Base-by-base conservation (phyloP, 306 rosid genomes). In the Ammopiptanthus mongolicus region DNA sequence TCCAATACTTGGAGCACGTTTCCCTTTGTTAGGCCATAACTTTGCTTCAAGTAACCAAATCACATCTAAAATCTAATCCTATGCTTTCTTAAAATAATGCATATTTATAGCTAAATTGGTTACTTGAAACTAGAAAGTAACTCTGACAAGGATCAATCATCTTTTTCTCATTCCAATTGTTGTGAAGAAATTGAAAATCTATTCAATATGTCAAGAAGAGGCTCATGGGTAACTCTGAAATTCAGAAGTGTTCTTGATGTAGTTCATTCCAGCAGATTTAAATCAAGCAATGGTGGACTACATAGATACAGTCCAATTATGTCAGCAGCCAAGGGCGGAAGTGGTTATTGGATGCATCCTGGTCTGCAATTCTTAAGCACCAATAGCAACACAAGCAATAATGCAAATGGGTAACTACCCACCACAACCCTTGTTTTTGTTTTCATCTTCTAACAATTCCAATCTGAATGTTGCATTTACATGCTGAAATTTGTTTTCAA, bases 1-100 rank as follows among this genome's bases (percentile, higher is more conserved):
- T 60, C 6, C 56, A 44, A 44, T 36, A 28, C 34, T 31, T 73
- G 33, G 41, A 80, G 68, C 77, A 61, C 78, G 78, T 51, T 77
- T 67, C 69, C 78, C 46, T 11, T 22, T 71, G 23, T 59, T 50
- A 52, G 13, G 8, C 72, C 65, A 3, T 46, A 21, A 5, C 69
- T 64, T 83, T 66, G 47, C 86, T 83, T 74, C 69, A 41, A 74
- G 90, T 60, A 73, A 74, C 78, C 75, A 81, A 83, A 81, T 78
- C 81, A 78, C 58, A 15, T 14, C 14, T 44, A 37, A 68, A 59
- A 68, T 47, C 55, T 8, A 39, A 59, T 34, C 28, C 12, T 39
- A 5, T 25, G 0, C 31, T 53, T 51, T 39, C n/a, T 44, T 63
- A 58, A 81, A 46, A 6, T 28, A 0, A 69, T 9, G 4, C 66